phyloP scores from a whole-genome alignment of 305 asterid genomes.

The Plantago lanceolata region DNA sequence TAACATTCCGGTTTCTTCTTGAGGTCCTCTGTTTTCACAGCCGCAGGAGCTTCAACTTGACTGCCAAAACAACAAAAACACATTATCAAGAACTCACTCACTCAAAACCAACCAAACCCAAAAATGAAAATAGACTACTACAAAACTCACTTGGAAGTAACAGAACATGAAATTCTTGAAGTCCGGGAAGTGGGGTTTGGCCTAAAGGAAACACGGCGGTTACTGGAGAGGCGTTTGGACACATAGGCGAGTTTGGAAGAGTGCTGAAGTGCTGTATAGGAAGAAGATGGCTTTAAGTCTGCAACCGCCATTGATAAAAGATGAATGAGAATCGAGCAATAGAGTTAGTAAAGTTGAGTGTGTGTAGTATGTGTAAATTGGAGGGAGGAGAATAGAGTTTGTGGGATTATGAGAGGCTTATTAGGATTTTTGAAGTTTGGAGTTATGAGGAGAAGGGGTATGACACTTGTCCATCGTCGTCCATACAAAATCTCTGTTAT shows the following conservation, averaged over 20 bases:
- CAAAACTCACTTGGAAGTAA: slow-evolving; percentile 55
- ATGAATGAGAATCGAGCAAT: no score
- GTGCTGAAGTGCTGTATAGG: slow-evolving; percentile 27
- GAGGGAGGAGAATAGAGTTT: slow-evolving; percentile 16
- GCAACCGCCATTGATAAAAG: slow-evolving; percentile 73
- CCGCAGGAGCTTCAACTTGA: slow-evolving; percentile 63
- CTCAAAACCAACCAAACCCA: neutral
- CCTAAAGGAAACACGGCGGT: slow-evolving; percentile 35
- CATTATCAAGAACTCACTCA: neutral
- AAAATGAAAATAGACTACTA: neutral
- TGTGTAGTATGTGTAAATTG: neutral
- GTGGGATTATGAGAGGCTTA: slow-evolving; percentile 13
- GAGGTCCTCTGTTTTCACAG: slow-evolving; percentile 49
- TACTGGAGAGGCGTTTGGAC: slow-evolving; percentile 35
- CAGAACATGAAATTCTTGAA: slow-evolving; percentile 66
- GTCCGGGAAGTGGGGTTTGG: slow-evolving; percentile 29
- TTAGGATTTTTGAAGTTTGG: slow-evolving; percentile 31
- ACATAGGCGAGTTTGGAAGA: slow-evolving; percentile 54
- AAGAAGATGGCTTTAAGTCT: slow-evolving; percentile 47
- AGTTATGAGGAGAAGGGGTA: slow-evolving; percentile 50
- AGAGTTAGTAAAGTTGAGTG: slow-evolving; percentile 9
- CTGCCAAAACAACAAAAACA: slow-evolving; percentile 30
- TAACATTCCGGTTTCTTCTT: slow-evolving; percentile 80
- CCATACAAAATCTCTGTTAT: slow-evolving; percentile 1
- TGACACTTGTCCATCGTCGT: slow-evolving; percentile 49